phyloP scores from a whole-genome alignment of 1,284 basidiomycete species.

The Clitocybe nebularis region DNA sequence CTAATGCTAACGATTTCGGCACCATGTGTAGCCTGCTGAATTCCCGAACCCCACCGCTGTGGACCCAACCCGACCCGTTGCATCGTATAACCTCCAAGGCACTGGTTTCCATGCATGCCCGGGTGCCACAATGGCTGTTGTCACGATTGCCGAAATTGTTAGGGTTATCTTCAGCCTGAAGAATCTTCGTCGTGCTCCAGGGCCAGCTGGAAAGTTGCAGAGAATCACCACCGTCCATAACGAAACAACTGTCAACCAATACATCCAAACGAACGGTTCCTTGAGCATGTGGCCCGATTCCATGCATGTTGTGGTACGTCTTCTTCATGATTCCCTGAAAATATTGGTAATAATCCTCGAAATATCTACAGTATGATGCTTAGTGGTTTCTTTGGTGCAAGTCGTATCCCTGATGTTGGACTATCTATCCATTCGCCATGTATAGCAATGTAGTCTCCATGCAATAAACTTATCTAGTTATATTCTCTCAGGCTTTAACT shows the following conservation, averaged over 20 bases:
- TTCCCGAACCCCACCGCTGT: slow-evolving; percentile 3
- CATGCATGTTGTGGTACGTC: not conserved
- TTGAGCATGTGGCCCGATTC: not conserved
- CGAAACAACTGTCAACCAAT: not conserved
- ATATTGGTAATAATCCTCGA: no score
- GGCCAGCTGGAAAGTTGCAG: slow-evolving; percentile 1
- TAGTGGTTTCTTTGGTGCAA: no score
- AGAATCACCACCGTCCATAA: not conserved
- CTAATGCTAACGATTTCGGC: not conserved
- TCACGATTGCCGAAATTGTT: slow-evolving; percentile 4
- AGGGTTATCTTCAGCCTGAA: slow-evolving; percentile 5
- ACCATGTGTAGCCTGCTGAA: slow-evolving; percentile 1
- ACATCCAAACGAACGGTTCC: not conserved
- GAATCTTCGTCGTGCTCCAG: slow-evolving; percentile 7
- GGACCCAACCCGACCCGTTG: not conserved
- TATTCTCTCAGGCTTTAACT: no score
- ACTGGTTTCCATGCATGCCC: slow-evolving; percentile 7
- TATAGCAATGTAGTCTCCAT: no score
- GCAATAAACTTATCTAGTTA: no score
- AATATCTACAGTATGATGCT: no score
- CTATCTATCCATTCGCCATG: no score
- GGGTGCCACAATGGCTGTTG: slow-evolving; percentile 1
- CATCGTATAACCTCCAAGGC: not conserved
- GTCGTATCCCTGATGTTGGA: no score
- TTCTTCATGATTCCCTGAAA: no score